These are phyloP conservation scores for Pulicaria dysenterica DNA, from an alignment of 129 eudicot genomes.

Conservation along the genomic window DNA sequence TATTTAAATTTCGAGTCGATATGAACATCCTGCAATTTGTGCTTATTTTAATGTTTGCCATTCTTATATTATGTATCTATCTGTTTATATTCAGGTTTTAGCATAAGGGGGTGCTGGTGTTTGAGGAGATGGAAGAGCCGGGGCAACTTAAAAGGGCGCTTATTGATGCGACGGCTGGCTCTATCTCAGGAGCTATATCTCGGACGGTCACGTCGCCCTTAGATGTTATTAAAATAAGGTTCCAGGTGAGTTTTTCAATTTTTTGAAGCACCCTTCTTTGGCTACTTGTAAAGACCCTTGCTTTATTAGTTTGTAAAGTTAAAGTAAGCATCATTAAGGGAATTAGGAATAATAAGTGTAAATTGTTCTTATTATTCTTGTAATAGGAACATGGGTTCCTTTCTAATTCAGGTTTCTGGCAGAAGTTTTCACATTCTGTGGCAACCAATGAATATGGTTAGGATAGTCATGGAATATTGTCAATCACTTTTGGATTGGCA, in stretches of 20 bases:
- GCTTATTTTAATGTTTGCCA: background rate
- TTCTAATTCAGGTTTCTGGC: background rate
- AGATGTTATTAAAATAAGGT: conserved; percentile 92
- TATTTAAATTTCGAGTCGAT: background rate
- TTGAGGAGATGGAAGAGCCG: conserved; percentile 75
- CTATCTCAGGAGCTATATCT: conserved; percentile 86
- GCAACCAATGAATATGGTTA: background rate
- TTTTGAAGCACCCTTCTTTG: background rate
- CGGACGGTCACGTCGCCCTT: conserved; percentile 91
- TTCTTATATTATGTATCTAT: background rate
- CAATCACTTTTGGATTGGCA: background rate
- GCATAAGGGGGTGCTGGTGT: conserved; percentile 31
- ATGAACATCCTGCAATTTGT: conserved; percentile 12
- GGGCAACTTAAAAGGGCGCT: conserved; percentile 77
- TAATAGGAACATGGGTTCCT: conserved; percentile 18
- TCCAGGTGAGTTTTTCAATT: conserved; percentile 54
- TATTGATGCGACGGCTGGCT: conserved; percentile 82
- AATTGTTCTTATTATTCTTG: conserved; percentile 11
- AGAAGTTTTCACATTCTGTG: conserved; percentile 5
- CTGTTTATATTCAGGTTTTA: conserved; percentile 32
- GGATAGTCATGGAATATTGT: background rate
- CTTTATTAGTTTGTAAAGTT: background rate
- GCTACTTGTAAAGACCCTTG: background rate
- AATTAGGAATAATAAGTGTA: background rate
- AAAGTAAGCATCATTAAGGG: background rate